A percentile compares a stretch with the other conserved stretches of the same genome.
phyloP scores from a whole-genome alignment of 1,284 basidiomycete genomes.

The Inonotus obliquus region DNA sequence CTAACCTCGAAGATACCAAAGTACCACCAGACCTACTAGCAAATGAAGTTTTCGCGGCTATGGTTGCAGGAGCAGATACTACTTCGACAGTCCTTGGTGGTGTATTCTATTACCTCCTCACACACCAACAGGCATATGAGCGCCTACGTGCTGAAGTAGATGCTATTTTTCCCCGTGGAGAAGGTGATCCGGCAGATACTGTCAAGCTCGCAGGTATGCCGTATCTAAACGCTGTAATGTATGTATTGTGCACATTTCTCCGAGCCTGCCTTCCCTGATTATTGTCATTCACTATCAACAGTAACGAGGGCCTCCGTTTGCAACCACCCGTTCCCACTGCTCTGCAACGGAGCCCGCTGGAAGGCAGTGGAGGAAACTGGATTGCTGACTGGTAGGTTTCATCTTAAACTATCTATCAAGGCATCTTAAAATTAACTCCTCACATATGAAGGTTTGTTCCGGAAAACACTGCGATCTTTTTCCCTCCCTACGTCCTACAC shows the following conservation, averaged over 20 bases:
- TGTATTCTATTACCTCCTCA: conserved; percentile 29
- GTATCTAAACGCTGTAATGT: conserved; percentile 32
- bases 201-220: conserved; percentile 26
- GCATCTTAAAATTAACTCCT: too few relatives aligned
- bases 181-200: conserved; percentile 18
- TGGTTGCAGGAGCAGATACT: conserved; percentile 35
- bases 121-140: conserved; percentile 25
- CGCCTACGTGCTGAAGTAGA: conserved; percentile 29
- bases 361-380: conserved; percentile 6
- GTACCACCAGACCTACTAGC: conserved; percentile 24
- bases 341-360: conserved; percentile 9
- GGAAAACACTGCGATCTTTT: conserved; percentile 42
- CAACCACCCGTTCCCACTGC: conserved; percentile 5
- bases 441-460: conserved; percentile 38
- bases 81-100: conserved; percentile 29
- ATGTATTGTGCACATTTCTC: too few relatives aligned
- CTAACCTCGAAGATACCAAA: conserved; percentile 22
- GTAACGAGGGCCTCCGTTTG: conserved; percentile 13
- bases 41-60: conserved; percentile 32
- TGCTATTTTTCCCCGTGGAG: conserved; percentile 20
- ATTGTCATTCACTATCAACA: background rate
- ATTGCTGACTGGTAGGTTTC: conserved; percentile 7
- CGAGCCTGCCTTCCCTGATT: too few relatives aligned
- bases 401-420: background rate
- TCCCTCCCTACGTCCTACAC: conserved; percentile 45